A percentile compares a stretch with the other conserved stretches of the same genome.
phyloP scores from a whole-genome alignment of 305 asterid genomes.

The Nicotiana rustica region DNA sequence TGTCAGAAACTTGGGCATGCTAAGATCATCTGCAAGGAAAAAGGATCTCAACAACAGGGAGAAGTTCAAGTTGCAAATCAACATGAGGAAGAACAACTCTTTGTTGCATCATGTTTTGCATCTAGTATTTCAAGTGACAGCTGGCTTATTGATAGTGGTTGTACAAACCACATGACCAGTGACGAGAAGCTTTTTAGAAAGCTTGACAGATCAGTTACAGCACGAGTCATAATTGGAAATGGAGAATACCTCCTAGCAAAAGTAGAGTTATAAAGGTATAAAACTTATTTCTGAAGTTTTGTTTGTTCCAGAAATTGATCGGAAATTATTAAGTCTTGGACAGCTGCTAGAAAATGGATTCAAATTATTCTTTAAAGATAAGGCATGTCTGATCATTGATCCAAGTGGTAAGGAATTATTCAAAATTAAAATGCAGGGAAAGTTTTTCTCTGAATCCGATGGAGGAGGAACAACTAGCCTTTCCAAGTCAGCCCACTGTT shows the following conservation, averaged over 20 bases:
- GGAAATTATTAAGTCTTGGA: no score
- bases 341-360: no score
- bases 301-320: no score
- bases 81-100: no score
- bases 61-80: background rate
- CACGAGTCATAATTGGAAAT: background rate
- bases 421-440: background rate
- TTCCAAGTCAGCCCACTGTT: background rate
- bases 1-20: background rate
- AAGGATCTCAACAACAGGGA: background rate
- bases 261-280: background rate
- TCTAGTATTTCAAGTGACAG: background rate
- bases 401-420: background rate
- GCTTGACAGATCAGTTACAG: background rate
- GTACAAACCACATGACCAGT: slow-evolving; percentile 23
- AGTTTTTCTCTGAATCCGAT: no score
- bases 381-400: background rate
- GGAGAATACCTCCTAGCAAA: no score
- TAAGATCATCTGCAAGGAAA: background rate
- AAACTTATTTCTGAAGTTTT: background rate
- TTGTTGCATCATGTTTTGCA: no score
- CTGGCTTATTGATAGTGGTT: slow-evolving; percentile 25
- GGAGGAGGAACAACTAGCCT: no score
- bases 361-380: background rate
- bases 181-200: background rate